A percentile compares a stretch with the other conserved stretches of the same genome.
phyloP scores from a whole-genome alignment of 2,329 filamentous ascomycete species.

The Verruconis gallopava region DNA sequence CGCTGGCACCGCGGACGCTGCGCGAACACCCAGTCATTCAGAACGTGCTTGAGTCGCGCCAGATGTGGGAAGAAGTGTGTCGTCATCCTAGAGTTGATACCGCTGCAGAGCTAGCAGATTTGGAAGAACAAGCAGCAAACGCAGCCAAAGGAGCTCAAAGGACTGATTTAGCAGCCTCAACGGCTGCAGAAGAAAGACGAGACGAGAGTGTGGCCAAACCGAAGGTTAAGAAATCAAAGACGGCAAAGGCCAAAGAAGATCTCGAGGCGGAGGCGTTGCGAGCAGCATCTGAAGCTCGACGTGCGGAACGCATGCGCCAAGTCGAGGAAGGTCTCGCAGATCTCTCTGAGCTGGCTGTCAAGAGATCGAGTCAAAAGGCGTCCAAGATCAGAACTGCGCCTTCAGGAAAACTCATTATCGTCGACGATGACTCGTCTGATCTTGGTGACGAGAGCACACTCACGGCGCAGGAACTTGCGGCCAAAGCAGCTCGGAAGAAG shows the following conservation, averaged over 20 bases:
- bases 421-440: constrained; percentile 65
- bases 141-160: constrained; percentile 15
- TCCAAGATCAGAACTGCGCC: constrained; percentile 30
- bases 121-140: constrained; percentile 23
- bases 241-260: constrained; percentile 30
- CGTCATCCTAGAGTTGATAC: constrained; percentile 42
- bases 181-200: neutral
- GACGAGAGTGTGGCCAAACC: neutral
- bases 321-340: constrained; percentile 62
- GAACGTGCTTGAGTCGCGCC: constrained; percentile 63
- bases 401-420: constrained; percentile 18
- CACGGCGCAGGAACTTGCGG: constrained; percentile 63
- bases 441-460: constrained; percentile 82
- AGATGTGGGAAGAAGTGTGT: constrained; percentile 67
- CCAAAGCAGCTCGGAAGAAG: constrained; percentile 84
- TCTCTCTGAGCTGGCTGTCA: constrained; percentile 49
- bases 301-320: constrained; percentile 38
- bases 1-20: constrained; percentile 64
- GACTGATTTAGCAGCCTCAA: too few species aligned
- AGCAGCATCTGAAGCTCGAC: constrained; percentile 40
- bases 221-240: neutral
- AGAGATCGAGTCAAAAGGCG: constrained; percentile 34
- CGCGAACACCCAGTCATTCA: constrained; percentile 88
- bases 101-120: constrained; percentile 24
- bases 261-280: constrained; percentile 39